phyloP scores from a whole-genome alignment of 2,329 filamentous ascomycete genomes.

The Cladophialophora exuberans region DNA sequence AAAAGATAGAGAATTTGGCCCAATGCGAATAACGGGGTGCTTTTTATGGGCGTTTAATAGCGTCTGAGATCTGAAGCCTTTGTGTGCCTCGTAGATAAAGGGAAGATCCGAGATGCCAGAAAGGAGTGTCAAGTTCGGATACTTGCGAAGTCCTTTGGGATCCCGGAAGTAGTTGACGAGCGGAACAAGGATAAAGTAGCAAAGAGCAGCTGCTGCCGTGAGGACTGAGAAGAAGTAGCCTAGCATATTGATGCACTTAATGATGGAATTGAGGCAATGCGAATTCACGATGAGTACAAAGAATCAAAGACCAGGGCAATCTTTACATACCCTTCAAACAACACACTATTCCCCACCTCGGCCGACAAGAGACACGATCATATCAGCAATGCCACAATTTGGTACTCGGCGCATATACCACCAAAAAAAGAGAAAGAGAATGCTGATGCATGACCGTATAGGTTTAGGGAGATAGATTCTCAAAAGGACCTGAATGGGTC shows the following conservation, averaged over 20 bases:
- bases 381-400: neutral
- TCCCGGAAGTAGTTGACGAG: slow-evolving; percentile 50
- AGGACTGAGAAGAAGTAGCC: neutral
- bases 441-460: neutral
- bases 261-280: neutral
- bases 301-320: neutral
- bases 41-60: slow-evolving; percentile 49
- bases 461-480: neutral
- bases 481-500: no score
- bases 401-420: neutral
- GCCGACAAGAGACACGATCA: neutral
- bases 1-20: slow-evolving; percentile 20
- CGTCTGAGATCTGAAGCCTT: slow-evolving; percentile 30
- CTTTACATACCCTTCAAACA: neutral
- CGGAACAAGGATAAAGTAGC: slow-evolving; percentile 47
- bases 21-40: slow-evolving; percentile 43
- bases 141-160: slow-evolving; percentile 53
- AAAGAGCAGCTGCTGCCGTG: slow-evolving; percentile 25
- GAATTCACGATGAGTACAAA: neutral
- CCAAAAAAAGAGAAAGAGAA: neutral
- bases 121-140: slow-evolving; percentile 48
- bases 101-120: slow-evolving; percentile 52
- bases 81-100: slow-evolving; percentile 36
- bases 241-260: slow-evolving; percentile 3
- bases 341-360: neutral